These are phyloP conservation scores for Trichosporon sp. DNA, from an alignment of 1,284 basidiomycete species.

Conservation along the genomic window DNA sequence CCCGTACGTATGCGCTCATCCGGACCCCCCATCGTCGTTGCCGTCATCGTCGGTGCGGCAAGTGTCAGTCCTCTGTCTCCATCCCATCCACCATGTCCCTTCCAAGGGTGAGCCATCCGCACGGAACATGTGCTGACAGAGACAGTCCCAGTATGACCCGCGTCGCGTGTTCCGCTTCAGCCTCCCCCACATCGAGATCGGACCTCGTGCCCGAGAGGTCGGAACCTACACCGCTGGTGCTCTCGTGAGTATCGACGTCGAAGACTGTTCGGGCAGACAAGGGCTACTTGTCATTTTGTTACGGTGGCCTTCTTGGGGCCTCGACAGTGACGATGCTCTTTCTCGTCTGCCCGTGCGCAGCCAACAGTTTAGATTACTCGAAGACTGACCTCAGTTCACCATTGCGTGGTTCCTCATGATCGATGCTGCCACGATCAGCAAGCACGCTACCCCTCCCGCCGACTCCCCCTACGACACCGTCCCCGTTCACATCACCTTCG, in stretches of 20 bases:
- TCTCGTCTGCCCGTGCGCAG: neutral
- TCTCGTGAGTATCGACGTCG: constrained; percentile 64
- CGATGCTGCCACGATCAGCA: constrained; percentile 87
- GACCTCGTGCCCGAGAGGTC: constrained; percentile 64
- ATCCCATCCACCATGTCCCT: constrained; percentile 36
- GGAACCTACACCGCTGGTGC: constrained; percentile 91
- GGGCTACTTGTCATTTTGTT: too few species aligned
- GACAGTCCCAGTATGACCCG: constrained; percentile 75
- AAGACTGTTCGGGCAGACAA: neutral
- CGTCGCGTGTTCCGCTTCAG: constrained; percentile 71
- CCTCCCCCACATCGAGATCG: constrained; percentile 57
- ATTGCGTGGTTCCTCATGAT: constrained; percentile 94
- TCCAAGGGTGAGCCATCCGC: constrained; percentile 33
- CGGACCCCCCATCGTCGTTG: constrained; percentile 17
- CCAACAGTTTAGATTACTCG: neutral
- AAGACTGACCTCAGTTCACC: constrained; percentile 68
- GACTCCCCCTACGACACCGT: constrained; percentile 70
- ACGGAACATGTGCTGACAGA: neutral
- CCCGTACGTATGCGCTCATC: constrained; percentile 17
- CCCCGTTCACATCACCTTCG: constrained; percentile 83
- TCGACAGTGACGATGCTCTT: neutral
- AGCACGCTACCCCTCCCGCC: constrained; percentile 72
- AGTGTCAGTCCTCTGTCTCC: constrained; percentile 2
- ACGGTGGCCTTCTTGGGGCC: too few species aligned
- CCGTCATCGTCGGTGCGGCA: constrained; percentile 16